phyloP scores from a whole-genome alignment of 2,329 filamentous ascomycete genomes.

The Penicillium sp. region DNA sequence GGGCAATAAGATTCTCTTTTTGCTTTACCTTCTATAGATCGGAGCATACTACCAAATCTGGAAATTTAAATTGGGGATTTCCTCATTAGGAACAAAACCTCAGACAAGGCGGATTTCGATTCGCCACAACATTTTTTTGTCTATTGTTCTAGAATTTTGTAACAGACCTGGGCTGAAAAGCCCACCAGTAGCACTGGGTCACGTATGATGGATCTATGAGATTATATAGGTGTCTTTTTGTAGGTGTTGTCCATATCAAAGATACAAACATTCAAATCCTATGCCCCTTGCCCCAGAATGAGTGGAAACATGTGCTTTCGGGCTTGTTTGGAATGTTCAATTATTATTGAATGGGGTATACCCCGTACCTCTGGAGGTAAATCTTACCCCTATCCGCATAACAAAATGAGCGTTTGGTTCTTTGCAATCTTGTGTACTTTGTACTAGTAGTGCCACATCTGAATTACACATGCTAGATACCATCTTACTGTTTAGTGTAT shows the following conservation, averaged over 20 bases:
- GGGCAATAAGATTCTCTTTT: background rate
- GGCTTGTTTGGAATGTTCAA: background rate
- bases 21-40: background rate
- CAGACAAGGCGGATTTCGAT: background rate
- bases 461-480: background rate
- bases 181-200: background rate
- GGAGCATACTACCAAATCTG: background rate
- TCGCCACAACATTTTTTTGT: background rate
- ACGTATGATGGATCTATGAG: background rate
- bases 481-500: background rate
- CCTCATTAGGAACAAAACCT: background rate
- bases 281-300: background rate
- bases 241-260: background rate
- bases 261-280: background rate
- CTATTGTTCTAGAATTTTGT: background rate
- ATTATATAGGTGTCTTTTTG: background rate
- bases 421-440: background rate
- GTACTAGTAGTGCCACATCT: background rate
- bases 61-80: background rate
- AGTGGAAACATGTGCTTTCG: background rate
- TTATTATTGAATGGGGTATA: background rate
- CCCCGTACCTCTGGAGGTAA: background rate
- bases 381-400: background rate
- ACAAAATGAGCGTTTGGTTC: background rate
- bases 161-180: background rate